phyloP scores from a whole-genome alignment of 345 rosid species.

The Boechera stricta region DNA sequence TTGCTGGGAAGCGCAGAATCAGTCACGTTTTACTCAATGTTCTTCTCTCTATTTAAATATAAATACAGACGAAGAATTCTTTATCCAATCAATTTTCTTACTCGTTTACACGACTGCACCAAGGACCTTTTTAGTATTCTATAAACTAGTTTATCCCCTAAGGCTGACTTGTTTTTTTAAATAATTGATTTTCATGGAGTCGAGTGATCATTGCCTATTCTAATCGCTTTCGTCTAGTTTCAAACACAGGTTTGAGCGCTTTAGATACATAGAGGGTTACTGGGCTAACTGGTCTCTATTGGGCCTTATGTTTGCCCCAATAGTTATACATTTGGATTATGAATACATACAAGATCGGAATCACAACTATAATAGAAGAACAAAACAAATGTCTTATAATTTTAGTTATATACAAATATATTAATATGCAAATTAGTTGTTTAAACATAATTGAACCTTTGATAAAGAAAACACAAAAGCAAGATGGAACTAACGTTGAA shows the following conservation, averaged over 20 bases:
- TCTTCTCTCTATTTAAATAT: constrained; percentile 22
- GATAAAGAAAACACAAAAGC: too few species aligned
- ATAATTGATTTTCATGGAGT: background rate
- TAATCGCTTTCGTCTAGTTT: background rate
- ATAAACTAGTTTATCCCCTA: too few species aligned
- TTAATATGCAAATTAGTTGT: too few species aligned
- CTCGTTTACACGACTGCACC: background rate
- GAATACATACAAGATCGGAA: background rate
- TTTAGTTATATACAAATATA: too few species aligned
- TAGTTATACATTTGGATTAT: background rate
- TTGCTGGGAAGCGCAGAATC: constrained; percentile 33
- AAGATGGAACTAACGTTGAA: too few species aligned
- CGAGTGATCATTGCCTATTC: background rate
- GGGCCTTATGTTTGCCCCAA: background rate
- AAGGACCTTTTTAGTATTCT: too few species aligned
- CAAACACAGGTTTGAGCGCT: background rate
- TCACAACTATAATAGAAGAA: too few species aligned
- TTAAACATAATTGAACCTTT: too few species aligned
- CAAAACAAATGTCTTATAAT: too few species aligned
- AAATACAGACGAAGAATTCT: background rate
- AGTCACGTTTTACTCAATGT: constrained; percentile 35
- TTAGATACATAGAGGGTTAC: background rate
- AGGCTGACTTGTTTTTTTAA: too few species aligned
- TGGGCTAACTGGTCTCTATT: background rate
- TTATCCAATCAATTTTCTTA: background rate